Evolutionary conservation across 2,329 filamentous ascomycete genomes (phyloP).

Genomic region (Thielaviopsis ethacetica): DNA sequence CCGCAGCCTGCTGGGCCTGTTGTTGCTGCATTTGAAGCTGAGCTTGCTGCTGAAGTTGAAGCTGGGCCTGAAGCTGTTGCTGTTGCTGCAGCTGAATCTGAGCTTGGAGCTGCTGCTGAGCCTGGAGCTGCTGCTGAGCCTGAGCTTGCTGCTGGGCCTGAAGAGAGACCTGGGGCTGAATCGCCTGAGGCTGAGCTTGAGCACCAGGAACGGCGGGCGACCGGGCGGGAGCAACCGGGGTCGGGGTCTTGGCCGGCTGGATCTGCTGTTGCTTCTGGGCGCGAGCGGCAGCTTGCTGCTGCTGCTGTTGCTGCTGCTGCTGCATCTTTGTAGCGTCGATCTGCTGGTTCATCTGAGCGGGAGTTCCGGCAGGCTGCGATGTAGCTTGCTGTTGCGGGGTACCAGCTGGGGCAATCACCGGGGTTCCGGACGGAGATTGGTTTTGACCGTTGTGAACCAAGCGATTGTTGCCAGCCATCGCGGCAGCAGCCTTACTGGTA

Average conservation of each 20-base stretch:
- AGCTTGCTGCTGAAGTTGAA: neutral
- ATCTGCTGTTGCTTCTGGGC: conserved; percentile 6
- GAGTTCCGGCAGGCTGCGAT: neutral
- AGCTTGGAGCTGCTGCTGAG: conserved; percentile 9
- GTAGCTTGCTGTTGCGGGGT: neutral
- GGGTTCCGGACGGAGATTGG: neutral
- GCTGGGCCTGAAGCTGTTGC: conserved; percentile 13
- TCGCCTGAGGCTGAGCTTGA: conserved; percentile 12
- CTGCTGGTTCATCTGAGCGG: conserved; percentile 1
- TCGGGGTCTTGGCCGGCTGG: conserved; percentile 8
- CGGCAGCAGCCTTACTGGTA: conserved; percentile 7
- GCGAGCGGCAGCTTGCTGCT: conserved; percentile 2
- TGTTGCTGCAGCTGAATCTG: conserved; percentile 17
- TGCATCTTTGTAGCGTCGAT: conserved; percentile 12
- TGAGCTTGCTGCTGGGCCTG: neutral
- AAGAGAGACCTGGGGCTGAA: conserved; percentile 14
- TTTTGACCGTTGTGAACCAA: conserved; percentile 1
- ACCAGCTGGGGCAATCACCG: neutral
- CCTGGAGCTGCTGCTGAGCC: neutral
- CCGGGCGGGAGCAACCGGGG: neutral
- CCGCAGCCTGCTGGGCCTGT: conserved; percentile 15
- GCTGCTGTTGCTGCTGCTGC: conserved; percentile 9
- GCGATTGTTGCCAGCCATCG: conserved; percentile 6
- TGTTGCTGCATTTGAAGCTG: conserved; percentile 6
- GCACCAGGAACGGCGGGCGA: conserved; percentile 1